Conservation (phyloP, 2,329 filamentous ascomycete species). For the Alternaria sp. region DNA sequence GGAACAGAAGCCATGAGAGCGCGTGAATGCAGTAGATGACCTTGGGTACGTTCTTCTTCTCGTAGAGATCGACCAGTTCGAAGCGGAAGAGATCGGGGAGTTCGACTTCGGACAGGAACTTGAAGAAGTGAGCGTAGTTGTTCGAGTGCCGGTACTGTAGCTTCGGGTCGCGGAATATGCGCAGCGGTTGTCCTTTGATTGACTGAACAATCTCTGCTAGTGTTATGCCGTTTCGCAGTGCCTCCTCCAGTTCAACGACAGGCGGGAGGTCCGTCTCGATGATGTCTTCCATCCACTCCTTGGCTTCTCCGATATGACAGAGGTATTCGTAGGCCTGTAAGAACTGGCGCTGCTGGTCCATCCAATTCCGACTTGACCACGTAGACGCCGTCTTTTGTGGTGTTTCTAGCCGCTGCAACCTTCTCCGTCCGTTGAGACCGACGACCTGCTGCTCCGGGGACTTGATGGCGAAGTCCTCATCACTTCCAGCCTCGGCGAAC, state of each 20-base stretch:
- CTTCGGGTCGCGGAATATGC: constrained; percentile 84
- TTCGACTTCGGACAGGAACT: constrained; percentile 88
- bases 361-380: constrained; percentile 91
- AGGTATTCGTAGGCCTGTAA: constrained; percentile 97
- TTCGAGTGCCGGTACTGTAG: constrained; percentile 96
- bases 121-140: constrained; percentile 96
- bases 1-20: constrained; percentile 93
- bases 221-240: constrained; percentile 88
- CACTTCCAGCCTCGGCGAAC: constrained; percentile 75
- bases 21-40: constrained; percentile 99
- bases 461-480: constrained; percentile 81
- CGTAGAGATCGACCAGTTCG: constrained; percentile 95
- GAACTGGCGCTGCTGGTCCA: constrained; percentile 98
- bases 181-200: constrained; percentile 74
- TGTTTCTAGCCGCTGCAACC: constrained; percentile 72
- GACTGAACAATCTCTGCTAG: constrained; percentile 92
- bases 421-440: constrained; percentile 82
- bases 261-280: constrained; percentile 85
- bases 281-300: constrained; percentile 97
- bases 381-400: constrained; percentile 61
- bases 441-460: constrained; percentile 83
- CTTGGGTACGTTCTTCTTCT: constrained; percentile 99
- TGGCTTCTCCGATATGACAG: constrained; percentile 97
- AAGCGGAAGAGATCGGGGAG: constrained; percentile 96
- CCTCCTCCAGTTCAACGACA: constrained; percentile 92